Conservation (phyloP, 331 rosid genomes). For the Prunus yedoensis region DNA sequence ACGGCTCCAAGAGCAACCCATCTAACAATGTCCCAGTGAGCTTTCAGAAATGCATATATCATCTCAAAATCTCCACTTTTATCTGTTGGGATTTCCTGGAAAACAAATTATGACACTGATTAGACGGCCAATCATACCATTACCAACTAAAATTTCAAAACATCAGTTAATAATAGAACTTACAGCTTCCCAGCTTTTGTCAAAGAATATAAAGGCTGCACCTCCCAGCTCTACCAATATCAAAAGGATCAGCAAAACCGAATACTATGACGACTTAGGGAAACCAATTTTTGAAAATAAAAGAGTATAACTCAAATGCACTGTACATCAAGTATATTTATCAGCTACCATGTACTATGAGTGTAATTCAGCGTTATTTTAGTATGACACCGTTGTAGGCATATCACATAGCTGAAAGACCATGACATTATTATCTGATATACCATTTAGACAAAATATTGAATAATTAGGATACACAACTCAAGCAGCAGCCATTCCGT, state of each 20-base stretch:
- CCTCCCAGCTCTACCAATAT: conserved; percentile 82
- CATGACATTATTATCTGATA: neutral
- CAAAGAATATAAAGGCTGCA: conserved; percentile 85
- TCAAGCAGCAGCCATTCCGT: conserved; percentile 83
- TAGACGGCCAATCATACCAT: conserved; percentile 24
- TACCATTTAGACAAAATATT: neutral
- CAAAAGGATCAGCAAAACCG: conserved; percentile 65
- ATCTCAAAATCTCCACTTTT: conserved; percentile 71
- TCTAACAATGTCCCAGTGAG: conserved; percentile 65
- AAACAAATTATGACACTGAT: conserved; percentile 21
- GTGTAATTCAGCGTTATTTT: neutral
- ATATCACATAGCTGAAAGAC: neutral
- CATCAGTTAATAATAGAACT: conserved; percentile 31
- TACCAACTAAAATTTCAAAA: conserved; percentile 25
- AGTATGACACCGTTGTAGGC: neutral
- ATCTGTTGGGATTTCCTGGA: conserved; percentile 77
- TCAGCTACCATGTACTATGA: neutral
- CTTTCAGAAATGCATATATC: conserved; percentile 66
- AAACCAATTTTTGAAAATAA: conserved; percentile 28
- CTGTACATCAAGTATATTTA: neutral
- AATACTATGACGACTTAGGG: conserved; percentile 78
- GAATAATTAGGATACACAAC: conserved; percentile 76
- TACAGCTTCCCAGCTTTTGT: conserved; percentile 85
- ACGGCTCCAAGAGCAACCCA: conserved; percentile 95
- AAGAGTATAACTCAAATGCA: neutral